Evolutionary conservation across 2,329 filamentous ascomycete species (phyloP).

Genomic region (Hypoxylon sp.): DNA sequence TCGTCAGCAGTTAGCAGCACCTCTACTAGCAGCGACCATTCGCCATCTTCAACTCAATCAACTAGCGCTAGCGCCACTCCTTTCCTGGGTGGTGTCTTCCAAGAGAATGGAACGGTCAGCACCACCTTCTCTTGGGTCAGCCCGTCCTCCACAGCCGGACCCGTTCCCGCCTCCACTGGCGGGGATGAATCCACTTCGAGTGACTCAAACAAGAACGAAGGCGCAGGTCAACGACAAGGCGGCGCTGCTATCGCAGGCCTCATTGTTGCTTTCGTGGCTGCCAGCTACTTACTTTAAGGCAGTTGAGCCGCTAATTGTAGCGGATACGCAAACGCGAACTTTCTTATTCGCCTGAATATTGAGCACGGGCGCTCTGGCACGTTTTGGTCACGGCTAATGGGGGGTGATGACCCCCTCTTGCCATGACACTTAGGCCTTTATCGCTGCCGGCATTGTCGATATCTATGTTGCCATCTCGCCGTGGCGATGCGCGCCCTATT

Average conservation of each 20-base stretch:
- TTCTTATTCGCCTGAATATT: slow-evolving; percentile 30
- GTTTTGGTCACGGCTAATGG: slow-evolving; percentile 4
- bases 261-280: slow-evolving; percentile 69
- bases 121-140: slow-evolving; percentile 30
- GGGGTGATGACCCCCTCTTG: background rate
- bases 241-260: slow-evolving; percentile 68
- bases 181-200: slow-evolving; percentile 52
- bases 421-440: background rate
- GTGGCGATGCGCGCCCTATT: slow-evolving; percentile 27
- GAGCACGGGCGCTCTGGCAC: slow-evolving; percentile 2
- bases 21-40: slow-evolving; percentile 7
- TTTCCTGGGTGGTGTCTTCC: slow-evolving; percentile 65
- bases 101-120: slow-evolving; percentile 62
- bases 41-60: slow-evolving; percentile 32
- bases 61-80: slow-evolving; percentile 33
- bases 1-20: slow-evolving; percentile 27
- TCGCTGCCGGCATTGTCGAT: slow-evolving; percentile 19
- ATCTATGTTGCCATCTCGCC: slow-evolving; percentile 22
- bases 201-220: slow-evolving; percentile 62
- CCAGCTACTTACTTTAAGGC: slow-evolving; percentile 56
- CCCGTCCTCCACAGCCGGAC: slow-evolving; percentile 47
- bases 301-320: background rate
- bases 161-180: slow-evolving; percentile 48
- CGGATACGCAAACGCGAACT: slow-evolving; percentile 12
- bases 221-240: slow-evolving; percentile 61